Evolutionary conservation across 192 early-diverging fungal species (phyloP).

Genomic region (Dissophora ornata): DNA sequence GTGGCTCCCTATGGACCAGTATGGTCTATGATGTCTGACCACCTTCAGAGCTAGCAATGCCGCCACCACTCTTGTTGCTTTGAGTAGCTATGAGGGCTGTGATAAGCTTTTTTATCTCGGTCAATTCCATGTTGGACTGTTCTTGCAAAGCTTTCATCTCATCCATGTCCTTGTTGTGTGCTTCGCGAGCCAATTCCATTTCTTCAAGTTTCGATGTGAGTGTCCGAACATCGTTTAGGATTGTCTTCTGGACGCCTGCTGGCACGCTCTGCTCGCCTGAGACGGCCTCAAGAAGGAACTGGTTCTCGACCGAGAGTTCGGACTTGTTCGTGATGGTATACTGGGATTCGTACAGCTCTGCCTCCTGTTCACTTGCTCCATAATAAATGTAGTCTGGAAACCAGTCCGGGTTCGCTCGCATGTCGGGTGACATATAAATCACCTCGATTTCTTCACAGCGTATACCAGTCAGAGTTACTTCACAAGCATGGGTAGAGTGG

Average conservation of each 20-base stretch:
- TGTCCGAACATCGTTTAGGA: constrained; percentile 28
- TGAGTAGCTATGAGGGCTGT: no score
- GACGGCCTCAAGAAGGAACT: constrained; percentile 34
- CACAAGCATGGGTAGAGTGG: no score
- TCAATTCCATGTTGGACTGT: no score
- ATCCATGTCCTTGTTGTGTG: constrained; percentile 25
- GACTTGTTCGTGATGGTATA: constrained; percentile 37
- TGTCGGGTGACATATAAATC: constrained; percentile 29
- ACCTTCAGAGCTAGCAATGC: no score
- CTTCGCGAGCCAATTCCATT: constrained; percentile 18
- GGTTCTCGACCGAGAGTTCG: constrained; percentile 45
- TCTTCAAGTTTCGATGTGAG: constrained; percentile 10
- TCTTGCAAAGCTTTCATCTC: no score
- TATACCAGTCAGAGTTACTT: no score
- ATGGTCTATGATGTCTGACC: no score
- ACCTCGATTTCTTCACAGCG: constrained; percentile 42
- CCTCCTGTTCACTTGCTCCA: constrained; percentile 45
- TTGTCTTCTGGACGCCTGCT: constrained; percentile 7
- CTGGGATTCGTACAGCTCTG: constrained; percentile 43
- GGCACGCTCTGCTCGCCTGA: constrained; percentile 23
- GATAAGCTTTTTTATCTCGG: no score
- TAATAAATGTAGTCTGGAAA: constrained; percentile 55
- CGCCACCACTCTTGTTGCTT: no score
- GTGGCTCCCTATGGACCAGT: no score
- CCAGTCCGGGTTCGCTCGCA: constrained; percentile 43